Percentiles rank a stretch among this genome's conserved stretches.
Evolutionary conservation across 371 early-diverging fungal species (phyloP).

Genomic region (Umbelopsis sp.): DNA sequence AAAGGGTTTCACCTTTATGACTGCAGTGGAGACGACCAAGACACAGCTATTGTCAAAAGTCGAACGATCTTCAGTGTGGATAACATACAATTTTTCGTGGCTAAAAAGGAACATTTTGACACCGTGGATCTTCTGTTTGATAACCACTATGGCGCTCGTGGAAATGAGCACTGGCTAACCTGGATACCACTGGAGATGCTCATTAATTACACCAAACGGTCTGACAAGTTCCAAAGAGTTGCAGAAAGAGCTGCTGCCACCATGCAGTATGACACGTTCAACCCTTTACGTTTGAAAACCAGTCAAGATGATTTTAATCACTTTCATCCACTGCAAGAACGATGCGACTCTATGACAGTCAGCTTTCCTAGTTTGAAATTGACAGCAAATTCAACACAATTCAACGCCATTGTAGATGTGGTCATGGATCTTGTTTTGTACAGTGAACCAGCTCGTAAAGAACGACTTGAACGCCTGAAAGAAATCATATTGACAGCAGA

Average conservation of each 20-base stretch:
- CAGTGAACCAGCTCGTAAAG: slow-evolving; percentile 77
- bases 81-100: slow-evolving; percentile 82
- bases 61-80: slow-evolving; percentile 77
- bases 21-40: slow-evolving; percentile 45
- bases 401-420: slow-evolving; percentile 70
- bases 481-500: slow-evolving; percentile 79
- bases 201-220: slow-evolving; percentile 55
- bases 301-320: slow-evolving; percentile 27
- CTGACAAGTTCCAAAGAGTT: slow-evolving; percentile 71
- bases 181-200: slow-evolving; percentile 91
- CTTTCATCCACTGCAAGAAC: slow-evolving; percentile 52
- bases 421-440: slow-evolving; percentile 81
- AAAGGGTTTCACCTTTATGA: slow-evolving; percentile 66
- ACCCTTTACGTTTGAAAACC: slow-evolving; percentile 70
- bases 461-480: slow-evolving; percentile 68
- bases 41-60: slow-evolving; percentile 69
- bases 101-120: slow-evolving; percentile 66
- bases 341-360: slow-evolving; percentile 65
- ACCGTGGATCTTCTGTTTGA: slow-evolving; percentile 53
- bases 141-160: slow-evolving; percentile 53
- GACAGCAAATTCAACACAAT: slow-evolving; percentile 76
- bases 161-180: slow-evolving; percentile 71
- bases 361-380: slow-evolving; percentile 71
- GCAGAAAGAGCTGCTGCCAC: slow-evolving; percentile 73
- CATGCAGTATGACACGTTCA: slow-evolving; percentile 80